phyloP scores from a whole-genome alignment of 805 yeast genomes.

The Nakazawaea sp. region DNA sequence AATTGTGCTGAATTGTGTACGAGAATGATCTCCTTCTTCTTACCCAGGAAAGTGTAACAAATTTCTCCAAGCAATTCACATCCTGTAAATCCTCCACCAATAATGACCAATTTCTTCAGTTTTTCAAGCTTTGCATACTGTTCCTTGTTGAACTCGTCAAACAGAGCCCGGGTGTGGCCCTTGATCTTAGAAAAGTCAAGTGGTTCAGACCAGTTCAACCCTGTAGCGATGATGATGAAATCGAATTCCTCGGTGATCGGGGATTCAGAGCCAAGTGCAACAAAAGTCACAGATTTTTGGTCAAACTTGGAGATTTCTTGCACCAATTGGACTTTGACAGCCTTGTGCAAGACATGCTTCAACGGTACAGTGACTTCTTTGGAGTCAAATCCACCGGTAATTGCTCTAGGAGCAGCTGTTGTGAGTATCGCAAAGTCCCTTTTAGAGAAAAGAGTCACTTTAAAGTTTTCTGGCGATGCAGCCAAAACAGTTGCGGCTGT shows the following conservation, averaged over 20 bases:
- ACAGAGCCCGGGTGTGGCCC: slow-evolving; percentile 9
- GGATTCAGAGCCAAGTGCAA: slow-evolving; percentile 4
- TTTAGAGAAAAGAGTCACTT: slow-evolving; percentile 14
- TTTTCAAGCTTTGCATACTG: slow-evolving; percentile 13
- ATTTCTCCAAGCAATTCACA: slow-evolving; percentile 27
- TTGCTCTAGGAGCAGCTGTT: slow-evolving; percentile 14
- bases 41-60: slow-evolving; percentile 15
- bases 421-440: slow-evolving; percentile 11
- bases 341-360: slow-evolving; percentile 14
- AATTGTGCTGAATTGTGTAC: slow-evolving; percentile 16
- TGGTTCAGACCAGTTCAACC: slow-evolving; percentile 23
- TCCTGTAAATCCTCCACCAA: slow-evolving; percentile 27
- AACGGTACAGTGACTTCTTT: slow-evolving; percentile 3
- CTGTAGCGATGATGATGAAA: slow-evolving; percentile 23
- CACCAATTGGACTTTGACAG: slow-evolving; percentile 16
- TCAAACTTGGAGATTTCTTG: slow-evolving; percentile 17
- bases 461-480: background rate
- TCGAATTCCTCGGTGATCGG: slow-evolving; percentile 15
- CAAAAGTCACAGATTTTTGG: slow-evolving; percentile 13
- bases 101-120: slow-evolving; percentile 20
- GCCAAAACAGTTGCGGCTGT: too few relatives aligned
- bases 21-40: slow-evolving; percentile 18
- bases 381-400: slow-evolving; percentile 9
- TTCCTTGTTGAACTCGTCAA: slow-evolving; percentile 12
- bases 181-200: slow-evolving; percentile 11